Conservation (phyloP, 345 rosid genomes). For the Gossypium mustelinum region DNA sequence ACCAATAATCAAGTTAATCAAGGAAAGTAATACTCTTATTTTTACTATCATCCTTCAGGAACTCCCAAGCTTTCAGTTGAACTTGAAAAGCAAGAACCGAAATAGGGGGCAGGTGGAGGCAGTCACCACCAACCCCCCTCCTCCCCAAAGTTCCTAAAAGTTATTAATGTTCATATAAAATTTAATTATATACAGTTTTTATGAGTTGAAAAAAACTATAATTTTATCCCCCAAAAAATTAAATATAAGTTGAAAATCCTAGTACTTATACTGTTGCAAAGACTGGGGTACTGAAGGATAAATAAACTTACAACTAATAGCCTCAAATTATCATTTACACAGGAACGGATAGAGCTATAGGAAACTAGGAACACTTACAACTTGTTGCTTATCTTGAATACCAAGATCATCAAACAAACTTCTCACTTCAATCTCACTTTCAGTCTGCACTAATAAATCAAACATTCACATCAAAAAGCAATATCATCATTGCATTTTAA, state of each 20-base stretch:
- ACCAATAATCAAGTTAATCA: slow-evolving; percentile 11
- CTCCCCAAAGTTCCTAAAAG: not conserved
- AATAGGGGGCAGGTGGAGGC: not conserved
- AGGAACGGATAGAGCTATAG: not conserved
- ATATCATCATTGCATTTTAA: not conserved
- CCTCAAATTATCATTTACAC: slow-evolving; percentile 5
- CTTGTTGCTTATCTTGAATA: slow-evolving; percentile 74
- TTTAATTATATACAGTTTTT: not conserved
- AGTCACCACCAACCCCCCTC: no score
- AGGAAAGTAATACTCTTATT: not conserved
- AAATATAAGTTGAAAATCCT: not conserved
- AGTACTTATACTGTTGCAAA: not conserved
- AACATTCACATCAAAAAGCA: slow-evolving; percentile 1
- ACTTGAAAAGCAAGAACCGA: not conserved
- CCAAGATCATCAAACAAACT: slow-evolving; percentile 73
- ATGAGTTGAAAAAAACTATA: no score
- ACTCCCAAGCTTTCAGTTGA: not conserved
- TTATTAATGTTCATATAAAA: no score
- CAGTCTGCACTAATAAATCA: slow-evolving; percentile 49
- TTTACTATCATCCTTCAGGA: not conserved
- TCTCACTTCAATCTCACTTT: slow-evolving; percentile 70
- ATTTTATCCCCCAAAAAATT: no score
- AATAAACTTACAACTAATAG: not conserved
- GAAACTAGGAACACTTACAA: slow-evolving; percentile 43
- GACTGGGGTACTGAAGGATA: not conserved